Base-by-base conservation (phyloP, 2,329 filamentous ascomycete species). In the Blumeria graminis region DNA sequence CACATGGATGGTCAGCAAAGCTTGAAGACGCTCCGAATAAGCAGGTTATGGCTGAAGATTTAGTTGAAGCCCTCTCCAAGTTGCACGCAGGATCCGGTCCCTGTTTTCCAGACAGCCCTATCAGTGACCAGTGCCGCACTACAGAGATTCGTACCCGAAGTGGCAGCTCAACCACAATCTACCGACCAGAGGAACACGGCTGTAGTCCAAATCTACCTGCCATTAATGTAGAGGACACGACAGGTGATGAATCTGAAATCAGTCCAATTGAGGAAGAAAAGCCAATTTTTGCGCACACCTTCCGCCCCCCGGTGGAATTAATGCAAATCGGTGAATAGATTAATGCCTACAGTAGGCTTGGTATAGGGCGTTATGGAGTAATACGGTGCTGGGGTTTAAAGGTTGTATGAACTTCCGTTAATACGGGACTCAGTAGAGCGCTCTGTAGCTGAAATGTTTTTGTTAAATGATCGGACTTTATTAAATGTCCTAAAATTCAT, bases 1-100 rank as follows among this genome's bases (percentile, higher is more conserved):
- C 81, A 1, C 78, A 81, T 63, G 80, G 77, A 62, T 84, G 81
- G 81, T 76, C 82, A 70, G 75, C 80, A 69, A 74, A 74, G 61
- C 70, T 82, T 51, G 81, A 84, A 67, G 80, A 80, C 61, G 80
- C 80, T 4, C 81, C 81, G 57, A 84, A 84, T 67, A 82, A 81
- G 69, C 72, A 75, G 64, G 78, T 84, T 32, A 78, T 84, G 64
- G 79, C 81, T 45, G 79, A 84, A 58, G 81, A 84, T 65, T 71
- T 84, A 32, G 80, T 80, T 16, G 76, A 80, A 55, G 81, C 81
- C 1, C 69, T 84, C 46, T 75, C 79, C 11, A 78, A 76, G 68
- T 69, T 84, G 59, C 75, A 77, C 65, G 73, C 78, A 61, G 59
- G 63, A 54, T 62, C 65, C 36, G 22, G 11, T 6, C 63, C 65